Conservation (phyloP, 805 yeast genomes). For the Yamadazyma phyllophila region DNA sequence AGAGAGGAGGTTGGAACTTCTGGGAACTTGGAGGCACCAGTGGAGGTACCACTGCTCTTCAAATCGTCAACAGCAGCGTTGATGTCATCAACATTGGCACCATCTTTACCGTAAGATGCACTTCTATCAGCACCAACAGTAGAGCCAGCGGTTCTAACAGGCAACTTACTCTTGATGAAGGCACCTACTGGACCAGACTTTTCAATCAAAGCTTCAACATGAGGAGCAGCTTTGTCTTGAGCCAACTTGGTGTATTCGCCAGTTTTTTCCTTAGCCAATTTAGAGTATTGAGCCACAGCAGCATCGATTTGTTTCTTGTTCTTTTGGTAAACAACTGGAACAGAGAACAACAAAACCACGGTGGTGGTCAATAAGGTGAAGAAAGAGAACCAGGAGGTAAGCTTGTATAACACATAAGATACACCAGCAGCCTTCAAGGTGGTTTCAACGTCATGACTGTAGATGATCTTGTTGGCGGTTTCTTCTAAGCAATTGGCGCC, state of each 20-base stretch:
- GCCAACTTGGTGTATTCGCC: slow-evolving; percentile 38
- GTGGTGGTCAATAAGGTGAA: slow-evolving; percentile 61
- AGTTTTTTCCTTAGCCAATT: slow-evolving; percentile 50
- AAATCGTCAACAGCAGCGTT: slow-evolving; percentile 33
- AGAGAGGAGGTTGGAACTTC: slow-evolving; percentile 34
- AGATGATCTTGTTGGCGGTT: slow-evolving; percentile 53
- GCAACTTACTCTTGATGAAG: slow-evolving; percentile 55
- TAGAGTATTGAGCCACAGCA: slow-evolving; percentile 45
- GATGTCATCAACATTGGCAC: slow-evolving; percentile 50
- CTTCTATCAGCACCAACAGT: slow-evolving; percentile 67
- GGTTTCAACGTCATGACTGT: slow-evolving; percentile 66
- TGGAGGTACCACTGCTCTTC: slow-evolving; percentile 12
- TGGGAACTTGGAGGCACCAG: slow-evolving; percentile 31
- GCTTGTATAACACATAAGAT: slow-evolving; percentile 62
- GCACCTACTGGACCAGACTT: slow-evolving; percentile 67
- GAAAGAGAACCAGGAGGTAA: slow-evolving; percentile 74
- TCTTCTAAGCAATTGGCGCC: slow-evolving; percentile 52
- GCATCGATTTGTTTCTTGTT: slow-evolving; percentile 78
- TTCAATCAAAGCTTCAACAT: slow-evolving; percentile 52
- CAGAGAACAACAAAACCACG: slow-evolving; percentile 63
- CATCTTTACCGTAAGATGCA: slow-evolving; percentile 34
- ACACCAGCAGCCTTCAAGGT: slow-evolving; percentile 72
- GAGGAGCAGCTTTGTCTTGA: slow-evolving; percentile 52
- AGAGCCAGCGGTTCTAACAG: slow-evolving; percentile 69
- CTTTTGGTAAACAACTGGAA: slow-evolving; percentile 70